These are phyloP conservation scores for Metschnikowia noctiluminum DNA, from an alignment of 805 yeast genomes.

Conservation along the genomic window DNA sequence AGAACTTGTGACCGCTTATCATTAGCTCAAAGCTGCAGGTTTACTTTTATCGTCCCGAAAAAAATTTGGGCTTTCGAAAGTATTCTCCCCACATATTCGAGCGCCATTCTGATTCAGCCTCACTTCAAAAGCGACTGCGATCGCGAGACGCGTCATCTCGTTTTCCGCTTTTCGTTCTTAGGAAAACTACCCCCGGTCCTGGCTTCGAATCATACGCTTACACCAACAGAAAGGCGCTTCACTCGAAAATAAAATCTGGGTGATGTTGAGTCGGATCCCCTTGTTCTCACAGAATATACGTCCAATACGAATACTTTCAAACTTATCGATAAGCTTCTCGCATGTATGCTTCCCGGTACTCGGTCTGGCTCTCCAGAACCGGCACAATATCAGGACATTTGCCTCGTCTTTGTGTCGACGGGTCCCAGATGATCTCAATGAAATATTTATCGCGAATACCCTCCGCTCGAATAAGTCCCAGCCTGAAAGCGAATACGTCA, in stretches of 20 bases:
- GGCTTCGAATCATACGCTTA: too few relatives aligned
- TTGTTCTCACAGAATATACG: neutral
- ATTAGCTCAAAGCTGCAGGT: too few relatives aligned
- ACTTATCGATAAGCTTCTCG: neutral
- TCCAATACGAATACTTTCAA: too few relatives aligned
- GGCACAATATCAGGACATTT: neutral
- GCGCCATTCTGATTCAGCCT: too few relatives aligned
- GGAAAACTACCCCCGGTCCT: too few relatives aligned
- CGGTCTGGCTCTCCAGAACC: neutral
- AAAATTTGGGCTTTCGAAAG: too few relatives aligned
- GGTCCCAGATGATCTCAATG: slow-evolving; percentile 9
- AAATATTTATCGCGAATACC: slow-evolving; percentile 17
- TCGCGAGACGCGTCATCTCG: neutral
- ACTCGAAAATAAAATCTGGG: neutral
- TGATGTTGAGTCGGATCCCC: neutral
- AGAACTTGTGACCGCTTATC: too few relatives aligned
- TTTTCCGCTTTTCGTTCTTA: neutral
- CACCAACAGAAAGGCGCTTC: too few relatives aligned
- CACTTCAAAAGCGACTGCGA: neutral
- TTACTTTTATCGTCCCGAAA: too few relatives aligned
- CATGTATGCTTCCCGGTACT: neutral
- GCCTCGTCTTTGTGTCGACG: neutral
- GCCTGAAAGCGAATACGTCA: slow-evolving; percentile 33
- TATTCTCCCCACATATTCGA: too few relatives aligned
- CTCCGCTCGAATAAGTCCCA: slow-evolving; percentile 17